Conservation (phyloP, 441 rosid species). For the Sinapis alba region DNA sequence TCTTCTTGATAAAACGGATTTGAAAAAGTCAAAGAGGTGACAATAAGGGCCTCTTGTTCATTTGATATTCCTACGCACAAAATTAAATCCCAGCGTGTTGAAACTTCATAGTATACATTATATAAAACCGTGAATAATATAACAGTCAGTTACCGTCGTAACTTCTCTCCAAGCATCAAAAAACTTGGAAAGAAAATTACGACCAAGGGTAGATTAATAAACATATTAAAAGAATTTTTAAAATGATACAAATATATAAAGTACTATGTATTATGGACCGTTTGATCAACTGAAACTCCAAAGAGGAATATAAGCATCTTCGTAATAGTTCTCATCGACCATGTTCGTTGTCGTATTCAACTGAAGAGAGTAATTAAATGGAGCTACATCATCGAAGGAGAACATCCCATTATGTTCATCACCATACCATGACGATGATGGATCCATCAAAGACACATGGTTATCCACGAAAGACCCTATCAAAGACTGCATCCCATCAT, state of each 20-base stretch:
- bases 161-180: constrained; percentile 28
- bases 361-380: constrained; percentile 45
- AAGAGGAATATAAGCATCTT: constrained; percentile 64
- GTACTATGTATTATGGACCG: constrained; percentile 26
- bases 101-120: background rate
- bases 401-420: constrained; percentile 51
- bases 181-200: constrained; percentile 17
- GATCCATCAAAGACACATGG: constrained; percentile 41
- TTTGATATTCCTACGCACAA: constrained; percentile 3
- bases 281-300: constrained; percentile 70
- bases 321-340: constrained; percentile 55
- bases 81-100: background rate
- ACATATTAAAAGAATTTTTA: constrained; percentile 23
- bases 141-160: constrained; percentile 14
- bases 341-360: constrained; percentile 15
- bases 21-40: constrained; percentile 31
- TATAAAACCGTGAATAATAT: constrained; percentile 12
- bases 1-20: background rate
- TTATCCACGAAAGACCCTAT: constrained; percentile 47
- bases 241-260: constrained; percentile 22
- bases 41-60: constrained; percentile 18
- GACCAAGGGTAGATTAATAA: constrained; percentile 17
- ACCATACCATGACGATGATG: constrained; percentile 46
- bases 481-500: constrained; percentile 52
- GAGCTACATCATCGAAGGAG: constrained; percentile 41